Evolutionary conservation across 352 stramenopile species (phyloP), one percentile per base, ranked within the genome.

Genomic region (Globisporangium radiosum): DNA sequence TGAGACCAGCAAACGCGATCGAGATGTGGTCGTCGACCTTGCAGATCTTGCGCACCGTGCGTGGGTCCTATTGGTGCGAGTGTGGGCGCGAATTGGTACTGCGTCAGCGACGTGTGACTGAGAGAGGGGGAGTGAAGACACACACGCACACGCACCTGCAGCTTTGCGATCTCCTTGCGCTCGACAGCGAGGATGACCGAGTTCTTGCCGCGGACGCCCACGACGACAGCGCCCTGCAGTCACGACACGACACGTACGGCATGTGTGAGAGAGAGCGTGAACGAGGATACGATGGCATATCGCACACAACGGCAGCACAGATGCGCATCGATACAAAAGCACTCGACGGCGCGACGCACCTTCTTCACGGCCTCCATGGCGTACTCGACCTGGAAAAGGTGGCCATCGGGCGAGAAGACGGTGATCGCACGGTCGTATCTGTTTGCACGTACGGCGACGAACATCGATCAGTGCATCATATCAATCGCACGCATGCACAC

Each of bases 351-450:
- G 47, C 52, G 14, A 56, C 48, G 10, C 62, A 84, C 87, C 74
- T 97, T 94, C 75, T 98, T 98, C 11, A 99, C 97, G 39, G 97
- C 97, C 71, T 99, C 97, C 91, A 99, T 99, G 62, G 97, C 97
- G 83, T 99, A 99, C 85, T 99, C 97, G 9, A 99, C 97, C 73
- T 99, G 96, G 77, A 99, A 98, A 67, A 99, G 85, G 74, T 99
- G 97, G 43, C 97, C 97, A 82, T 99, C 97, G 7, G 97, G 97
- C 69, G 95, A 99, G 81, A 99, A 99, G 40, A 99, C 96, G 56
- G 97, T 99, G 73, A 99, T 99, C 45, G 97, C 97, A 68, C 97
- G 94, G 82, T 99, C 97, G 78, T 99, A 99, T 78, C 95, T 99
- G 42, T 17, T 33, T 5, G 2, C n/a, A n/a, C 40, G 15, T 37